Percentiles rank a stretch among this genome's conserved stretches.
Evolutionary conservation across 768 basidiomycete genomes (phyloP).

Genomic region (Lanmaoa rubissima): DNA sequence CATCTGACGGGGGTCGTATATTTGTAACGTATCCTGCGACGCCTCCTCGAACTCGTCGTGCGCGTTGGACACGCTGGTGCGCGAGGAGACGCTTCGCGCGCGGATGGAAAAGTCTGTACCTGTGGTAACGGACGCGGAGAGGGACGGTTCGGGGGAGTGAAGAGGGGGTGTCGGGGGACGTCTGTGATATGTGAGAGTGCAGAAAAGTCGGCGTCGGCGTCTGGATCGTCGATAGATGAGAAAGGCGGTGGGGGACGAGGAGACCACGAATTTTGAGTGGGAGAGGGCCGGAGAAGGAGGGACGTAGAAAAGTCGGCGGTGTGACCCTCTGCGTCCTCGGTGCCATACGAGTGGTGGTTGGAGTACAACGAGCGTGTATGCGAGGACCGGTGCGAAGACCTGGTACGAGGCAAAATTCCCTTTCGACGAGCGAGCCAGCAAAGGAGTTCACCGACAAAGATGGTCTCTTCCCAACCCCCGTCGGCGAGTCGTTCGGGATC

Average conservation of each 20-base stretch:
- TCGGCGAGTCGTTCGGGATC: slow-evolving; percentile 64
- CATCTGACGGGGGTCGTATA: slow-evolving; percentile 13
- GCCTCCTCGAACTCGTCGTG: slow-evolving; percentile 8
- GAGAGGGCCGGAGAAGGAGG: slow-evolving; percentile 26
- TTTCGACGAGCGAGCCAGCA: slow-evolving; percentile 62
- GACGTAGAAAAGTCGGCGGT: slow-evolving; percentile 23
- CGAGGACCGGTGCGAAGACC: neutral
- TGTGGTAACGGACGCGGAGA: slow-evolving; percentile 35
- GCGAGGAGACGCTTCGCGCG: slow-evolving; percentile 25
- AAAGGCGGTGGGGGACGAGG: neutral
- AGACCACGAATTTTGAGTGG: neutral
- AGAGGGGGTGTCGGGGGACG: slow-evolving; percentile 31
- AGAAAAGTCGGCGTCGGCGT: slow-evolving; percentile 6
- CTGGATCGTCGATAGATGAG: neutral
- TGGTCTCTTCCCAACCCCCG: slow-evolving; percentile 65
- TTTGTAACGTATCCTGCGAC: slow-evolving; percentile 19
- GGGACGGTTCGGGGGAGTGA: slow-evolving; percentile 31
- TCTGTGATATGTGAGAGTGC: slow-evolving; percentile 27
- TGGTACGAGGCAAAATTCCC: slow-evolving; percentile 32
- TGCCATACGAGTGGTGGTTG: slow-evolving; percentile 20
- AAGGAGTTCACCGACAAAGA: slow-evolving; percentile 62
- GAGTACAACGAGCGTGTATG: slow-evolving; percentile 19
- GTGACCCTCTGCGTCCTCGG: slow-evolving; percentile 16
- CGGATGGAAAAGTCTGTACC: slow-evolving; percentile 34
- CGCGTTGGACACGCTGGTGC: slow-evolving; percentile 19